These are phyloP conservation scores for Cytospora leucostoma DNA, from an alignment of 2,329 filamentous ascomycete species.

Conservation along the genomic window DNA sequence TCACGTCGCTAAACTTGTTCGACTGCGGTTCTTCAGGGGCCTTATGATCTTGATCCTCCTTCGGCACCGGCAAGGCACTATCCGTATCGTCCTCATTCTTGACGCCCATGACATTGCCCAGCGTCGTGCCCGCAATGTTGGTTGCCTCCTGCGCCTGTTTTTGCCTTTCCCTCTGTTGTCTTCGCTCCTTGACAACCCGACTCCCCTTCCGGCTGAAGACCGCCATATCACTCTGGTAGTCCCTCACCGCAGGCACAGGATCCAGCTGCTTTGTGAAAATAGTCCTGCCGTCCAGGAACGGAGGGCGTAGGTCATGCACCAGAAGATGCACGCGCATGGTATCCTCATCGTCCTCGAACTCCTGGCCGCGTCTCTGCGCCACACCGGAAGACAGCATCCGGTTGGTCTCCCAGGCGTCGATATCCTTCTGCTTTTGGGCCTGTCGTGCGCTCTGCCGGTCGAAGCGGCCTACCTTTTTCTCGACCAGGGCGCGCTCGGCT, in stretches of 20 bases:
- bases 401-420: slow-evolving; percentile 98
- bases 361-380: slow-evolving; percentile 78
- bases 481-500: slow-evolving; percentile 69
- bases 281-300: slow-evolving; percentile 90
- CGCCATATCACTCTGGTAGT: slow-evolving; percentile 97
- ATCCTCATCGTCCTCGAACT: slow-evolving; percentile 91
- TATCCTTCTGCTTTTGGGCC: slow-evolving; percentile 87
- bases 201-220: slow-evolving; percentile 96
- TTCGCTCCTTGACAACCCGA: slow-evolving; percentile 84
- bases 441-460: slow-evolving; percentile 70
- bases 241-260: slow-evolving; percentile 87
- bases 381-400: slow-evolving; percentile 97
- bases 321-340: slow-evolving; percentile 85
- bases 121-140: slow-evolving; percentile 83
- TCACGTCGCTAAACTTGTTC: slow-evolving; percentile 84
- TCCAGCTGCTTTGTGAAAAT: slow-evolving; percentile 98
- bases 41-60: slow-evolving; percentile 62
- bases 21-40: slow-evolving; percentile 31
- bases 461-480: slow-evolving; percentile 75
- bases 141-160: slow-evolving; percentile 95
- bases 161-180: slow-evolving; percentile 90
- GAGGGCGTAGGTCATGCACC: slow-evolving; percentile 90
- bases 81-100: slow-evolving; percentile 94
- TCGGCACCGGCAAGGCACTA: slow-evolving; percentile 76
- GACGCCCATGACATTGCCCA: slow-evolving; percentile 94